These are phyloP conservation scores for Cerrena zonata DNA, from an alignment of 1,284 basidiomycete genomes.

Conservation along the genomic window DNA sequence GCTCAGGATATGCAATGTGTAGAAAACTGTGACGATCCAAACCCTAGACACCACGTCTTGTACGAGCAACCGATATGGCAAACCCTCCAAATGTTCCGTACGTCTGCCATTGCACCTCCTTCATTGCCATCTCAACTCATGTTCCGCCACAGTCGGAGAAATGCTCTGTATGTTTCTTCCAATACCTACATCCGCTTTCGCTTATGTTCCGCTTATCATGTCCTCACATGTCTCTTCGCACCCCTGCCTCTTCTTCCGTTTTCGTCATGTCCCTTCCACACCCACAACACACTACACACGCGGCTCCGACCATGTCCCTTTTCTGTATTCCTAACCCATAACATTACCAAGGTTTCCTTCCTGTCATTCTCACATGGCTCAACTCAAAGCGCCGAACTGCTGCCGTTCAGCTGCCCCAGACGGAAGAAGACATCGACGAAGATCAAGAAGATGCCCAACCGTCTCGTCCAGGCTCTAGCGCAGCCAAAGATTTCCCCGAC, in stretches of 20 bases:
- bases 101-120: slow-evolving; percentile 30
- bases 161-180: slow-evolving; percentile 70
- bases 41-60: slow-evolving; percentile 53
- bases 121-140: slow-evolving; percentile 23
- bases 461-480: slow-evolving; percentile 3
- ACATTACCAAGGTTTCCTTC: slow-evolving; percentile 63
- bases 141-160: slow-evolving; percentile 68
- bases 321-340: slow-evolving; percentile 13
- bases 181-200: not conserved
- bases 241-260: slow-evolving; percentile 11
- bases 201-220: not conserved
- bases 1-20: slow-evolving; percentile 96
- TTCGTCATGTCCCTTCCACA: slow-evolving; percentile 12
- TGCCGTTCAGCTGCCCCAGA: slow-evolving; percentile 48
- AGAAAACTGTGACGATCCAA: slow-evolving; percentile 71
- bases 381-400: slow-evolving; percentile 39
- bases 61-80: slow-evolving; percentile 94
- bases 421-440: slow-evolving; percentile 38
- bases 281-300: slow-evolving; percentile 14
- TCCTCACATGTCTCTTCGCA: not conserved
- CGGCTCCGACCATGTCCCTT: slow-evolving; percentile 24
- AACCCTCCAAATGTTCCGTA: slow-evolving; percentile 88
- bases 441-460: slow-evolving; percentile 10
- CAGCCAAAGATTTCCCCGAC: slow-evolving; percentile 35
- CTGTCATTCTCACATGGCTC: slow-evolving; percentile 69